Percentiles rank a stretch among this genome's conserved stretches.
Conservation (phyloP, 164 flowering plant species). For the Vitis rupestris region DNA sequence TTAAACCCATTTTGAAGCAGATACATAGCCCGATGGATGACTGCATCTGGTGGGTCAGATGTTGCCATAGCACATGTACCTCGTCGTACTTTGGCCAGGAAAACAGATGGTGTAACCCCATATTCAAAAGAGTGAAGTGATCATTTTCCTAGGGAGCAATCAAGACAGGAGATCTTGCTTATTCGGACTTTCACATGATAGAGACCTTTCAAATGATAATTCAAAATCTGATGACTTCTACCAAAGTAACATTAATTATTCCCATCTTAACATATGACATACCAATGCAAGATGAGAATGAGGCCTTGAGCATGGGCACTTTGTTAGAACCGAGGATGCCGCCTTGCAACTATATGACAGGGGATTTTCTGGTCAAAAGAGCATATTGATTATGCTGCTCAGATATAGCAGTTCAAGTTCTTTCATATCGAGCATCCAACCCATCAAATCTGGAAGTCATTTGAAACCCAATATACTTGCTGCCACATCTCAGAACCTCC, state of each 20-base stretch:
- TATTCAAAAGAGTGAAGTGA: conserved; percentile 78
- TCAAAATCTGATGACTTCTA: conserved; percentile 83
- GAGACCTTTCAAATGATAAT: conserved; percentile 73
- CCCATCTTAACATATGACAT: conserved; percentile 70
- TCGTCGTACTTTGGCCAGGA: conserved; percentile 83
- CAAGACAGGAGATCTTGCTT: conserved; percentile 88
- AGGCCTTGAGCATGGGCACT: conserved; percentile 85
- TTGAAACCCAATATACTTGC: no score
- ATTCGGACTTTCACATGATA: conserved; percentile 73
- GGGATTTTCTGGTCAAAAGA: conserved; percentile 19
- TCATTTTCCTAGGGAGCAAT: conserved; percentile 84
- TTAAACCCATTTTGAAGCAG: no score
- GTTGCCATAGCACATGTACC: conserved; percentile 93
- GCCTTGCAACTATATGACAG: conserved; percentile 76
- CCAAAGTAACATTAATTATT: conserved; percentile 77
- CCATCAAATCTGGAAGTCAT: no score
- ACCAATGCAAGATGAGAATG: conserved; percentile 82
- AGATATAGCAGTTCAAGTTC: no score
- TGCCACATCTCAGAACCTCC: no score
- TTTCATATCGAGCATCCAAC: no score
- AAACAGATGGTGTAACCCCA: conserved; percentile 64
- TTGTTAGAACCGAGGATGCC: conserved; percentile 62
- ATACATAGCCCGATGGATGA: conserved; percentile 87
- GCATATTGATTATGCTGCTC: no score
- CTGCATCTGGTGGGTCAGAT: conserved; percentile 67